These are phyloP conservation scores for Hansfordia pulvinata DNA, from an alignment of 2,329 filamentous ascomycete genomes.

Conservation along the genomic window DNA sequence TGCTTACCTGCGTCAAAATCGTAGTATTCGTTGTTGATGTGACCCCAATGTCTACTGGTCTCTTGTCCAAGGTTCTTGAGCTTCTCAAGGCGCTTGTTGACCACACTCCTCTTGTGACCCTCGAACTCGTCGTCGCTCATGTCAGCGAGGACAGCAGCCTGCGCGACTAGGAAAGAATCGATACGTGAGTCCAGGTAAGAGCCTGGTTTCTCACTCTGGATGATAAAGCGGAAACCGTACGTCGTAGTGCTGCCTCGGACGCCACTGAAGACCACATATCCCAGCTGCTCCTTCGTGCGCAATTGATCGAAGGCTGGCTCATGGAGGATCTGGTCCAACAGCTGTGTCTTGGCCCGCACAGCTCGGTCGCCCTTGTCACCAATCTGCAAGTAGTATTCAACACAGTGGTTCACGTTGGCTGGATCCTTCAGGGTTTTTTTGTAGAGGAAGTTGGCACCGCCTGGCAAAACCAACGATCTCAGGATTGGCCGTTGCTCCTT, in stretches of 20 bases:
- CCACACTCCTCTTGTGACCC: slow-evolving; percentile 76
- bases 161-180: slow-evolving; percentile 64
- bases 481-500: slow-evolving; percentile 67
- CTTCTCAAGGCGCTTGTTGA: slow-evolving; percentile 80
- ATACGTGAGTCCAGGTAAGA: slow-evolving; percentile 79
- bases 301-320: slow-evolving; percentile 93
- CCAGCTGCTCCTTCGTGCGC: slow-evolving; percentile 91
- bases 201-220: slow-evolving; percentile 81
- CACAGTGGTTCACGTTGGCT: slow-evolving; percentile 78
- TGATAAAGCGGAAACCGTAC: slow-evolving; percentile 75
- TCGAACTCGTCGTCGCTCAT: slow-evolving; percentile 84
- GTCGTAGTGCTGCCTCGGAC: slow-evolving; percentile 59
- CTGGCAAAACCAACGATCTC: slow-evolving; percentile 63
- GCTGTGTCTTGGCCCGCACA: slow-evolving; percentile 60
- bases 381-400: slow-evolving; percentile 64
- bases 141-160: slow-evolving; percentile 49
- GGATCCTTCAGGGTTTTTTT: slow-evolving; percentile 70
- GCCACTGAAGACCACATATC: slow-evolving; percentile 89
- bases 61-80: slow-evolving; percentile 85
- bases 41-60: slow-evolving; percentile 67
- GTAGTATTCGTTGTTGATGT: slow-evolving; percentile 75
- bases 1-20: slow-evolving; percentile 74
- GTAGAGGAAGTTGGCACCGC: slow-evolving; percentile 74
- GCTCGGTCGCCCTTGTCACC: slow-evolving; percentile 56
- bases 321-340: slow-evolving; percentile 81